Conservation (phyloP, 257 asterid genomes). For the Cruciata laevipes region DNA sequence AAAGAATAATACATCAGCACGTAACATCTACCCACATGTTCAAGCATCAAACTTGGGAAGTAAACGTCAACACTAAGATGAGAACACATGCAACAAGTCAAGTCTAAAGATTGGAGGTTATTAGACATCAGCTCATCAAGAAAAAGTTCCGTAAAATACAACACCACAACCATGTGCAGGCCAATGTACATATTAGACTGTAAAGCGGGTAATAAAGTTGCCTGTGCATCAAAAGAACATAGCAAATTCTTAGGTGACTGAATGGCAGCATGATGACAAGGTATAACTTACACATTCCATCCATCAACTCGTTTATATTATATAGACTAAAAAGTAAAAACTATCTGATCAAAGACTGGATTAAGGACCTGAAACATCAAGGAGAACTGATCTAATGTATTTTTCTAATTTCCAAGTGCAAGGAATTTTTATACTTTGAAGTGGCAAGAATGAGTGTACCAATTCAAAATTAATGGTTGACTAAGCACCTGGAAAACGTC, state of each 20-base stretch:
- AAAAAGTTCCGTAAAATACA: background rate
- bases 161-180: background rate
- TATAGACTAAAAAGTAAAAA: no score
- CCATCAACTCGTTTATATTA: no score
- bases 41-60: background rate
- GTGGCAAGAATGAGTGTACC: slow-evolving; percentile 25
- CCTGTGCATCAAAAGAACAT: background rate
- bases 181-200: background rate
- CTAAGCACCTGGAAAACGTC: slow-evolving; percentile 30
- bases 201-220: background rate
- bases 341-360: background rate
- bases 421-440: slow-evolving; percentile 12
- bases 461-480: slow-evolving; percentile 28
- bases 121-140: background rate
- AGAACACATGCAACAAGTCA: background rate
- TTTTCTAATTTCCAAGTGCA: slow-evolving; percentile 6
- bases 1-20: background rate
- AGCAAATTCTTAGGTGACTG: background rate
- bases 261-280: background rate
- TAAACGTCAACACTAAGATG: background rate
- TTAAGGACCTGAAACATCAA: slow-evolving; percentile 2
- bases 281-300: no score
- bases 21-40: background rate
- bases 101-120: background rate
- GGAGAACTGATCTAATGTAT: background rate